These are phyloP conservation scores for Umbelopsis ramanniana DNA, from an alignment of 192 early-diverging fungal species.

Conservation along the genomic window DNA sequence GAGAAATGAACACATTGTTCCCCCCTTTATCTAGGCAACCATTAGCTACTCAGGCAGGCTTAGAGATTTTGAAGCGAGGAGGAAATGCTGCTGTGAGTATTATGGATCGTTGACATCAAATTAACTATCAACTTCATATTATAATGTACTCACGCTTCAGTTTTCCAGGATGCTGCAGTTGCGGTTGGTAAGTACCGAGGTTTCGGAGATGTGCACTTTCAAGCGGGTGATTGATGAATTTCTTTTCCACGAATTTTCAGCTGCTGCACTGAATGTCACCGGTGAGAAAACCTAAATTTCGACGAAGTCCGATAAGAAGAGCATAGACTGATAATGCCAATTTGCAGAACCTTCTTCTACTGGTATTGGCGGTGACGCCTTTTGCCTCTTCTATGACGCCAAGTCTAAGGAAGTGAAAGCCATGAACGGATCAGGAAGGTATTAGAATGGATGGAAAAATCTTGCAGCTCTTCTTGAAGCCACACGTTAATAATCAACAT, in stretches of 20 bases:
- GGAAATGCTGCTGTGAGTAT: slow-evolving; percentile 75
- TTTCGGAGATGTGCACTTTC: background rate
- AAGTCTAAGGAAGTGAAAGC: slow-evolving; percentile 56
- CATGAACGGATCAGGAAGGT: slow-evolving; percentile 68
- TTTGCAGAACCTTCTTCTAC: slow-evolving; percentile 70
- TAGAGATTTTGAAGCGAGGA: slow-evolving; percentile 62
- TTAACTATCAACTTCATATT: background rate
- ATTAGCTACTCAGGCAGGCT: slow-evolving; percentile 69
- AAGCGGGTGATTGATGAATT: slow-evolving; percentile 1
- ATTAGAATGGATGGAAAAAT: background rate
- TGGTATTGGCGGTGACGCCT: slow-evolving; percentile 82
- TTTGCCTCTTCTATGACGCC: slow-evolving; percentile 77
- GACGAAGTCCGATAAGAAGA: background rate
- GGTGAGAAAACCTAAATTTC: slow-evolving; percentile 36
- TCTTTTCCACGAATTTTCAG: slow-evolving; percentile 9
- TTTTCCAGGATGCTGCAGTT: slow-evolving; percentile 59
- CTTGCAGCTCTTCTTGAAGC: background rate
- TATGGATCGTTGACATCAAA: background rate
- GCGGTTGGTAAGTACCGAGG: slow-evolving; percentile 44
- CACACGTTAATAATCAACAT: slow-evolving; percentile 1
- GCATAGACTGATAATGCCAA: background rate
- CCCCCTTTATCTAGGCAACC: slow-evolving; percentile 60
- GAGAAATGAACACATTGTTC: background rate
- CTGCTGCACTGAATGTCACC: slow-evolving; percentile 71
- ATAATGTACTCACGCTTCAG: background rate